These are phyloP conservation scores for Sugiyamaella valdiviana DNA, from an alignment of 805 yeast genomes.

Conservation along the genomic window DNA sequence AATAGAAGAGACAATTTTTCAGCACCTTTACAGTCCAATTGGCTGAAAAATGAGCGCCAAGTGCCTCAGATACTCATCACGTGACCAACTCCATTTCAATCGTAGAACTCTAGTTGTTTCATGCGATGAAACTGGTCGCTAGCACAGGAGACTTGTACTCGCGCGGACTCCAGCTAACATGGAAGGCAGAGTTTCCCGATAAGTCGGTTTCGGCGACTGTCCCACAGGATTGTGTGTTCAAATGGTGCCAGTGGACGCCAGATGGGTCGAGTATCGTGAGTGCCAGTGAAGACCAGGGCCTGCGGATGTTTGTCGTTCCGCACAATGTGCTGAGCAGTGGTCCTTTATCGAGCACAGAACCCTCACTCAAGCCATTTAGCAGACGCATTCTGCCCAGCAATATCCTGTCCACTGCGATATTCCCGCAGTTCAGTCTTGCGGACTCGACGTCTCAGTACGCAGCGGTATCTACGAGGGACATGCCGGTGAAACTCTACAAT, in stretches of 20 bases:
- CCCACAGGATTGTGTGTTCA: slow-evolving; percentile 5
- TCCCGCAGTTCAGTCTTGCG: slow-evolving; percentile 15
- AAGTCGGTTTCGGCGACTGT: neutral
- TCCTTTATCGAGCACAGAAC: too few relatives aligned
- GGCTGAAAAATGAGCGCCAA: too few relatives aligned
- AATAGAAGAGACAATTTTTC: too few relatives aligned
- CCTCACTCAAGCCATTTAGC: slow-evolving; percentile 14
- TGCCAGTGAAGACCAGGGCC: slow-evolving; percentile 17
- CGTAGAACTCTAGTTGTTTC: neutral
- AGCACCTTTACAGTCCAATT: neutral
- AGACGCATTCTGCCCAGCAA: slow-evolving; percentile 13
- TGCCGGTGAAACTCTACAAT: slow-evolving; percentile 19
- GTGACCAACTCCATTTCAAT: neutral
- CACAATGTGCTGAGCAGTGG: slow-evolving; percentile 16
- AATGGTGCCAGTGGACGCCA: slow-evolving; percentile 19
- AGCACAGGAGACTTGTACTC: neutral
- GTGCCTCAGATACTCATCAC: too few relatives aligned
- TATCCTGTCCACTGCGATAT: slow-evolving; percentile 12
- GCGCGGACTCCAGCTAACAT: neutral
- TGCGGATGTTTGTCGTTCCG: slow-evolving; percentile 19
- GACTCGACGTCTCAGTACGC: slow-evolving; percentile 12
- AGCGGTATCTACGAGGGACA: slow-evolving; percentile 16
- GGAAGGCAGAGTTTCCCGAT: neutral
- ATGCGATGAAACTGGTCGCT: neutral
- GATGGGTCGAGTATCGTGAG: slow-evolving; percentile 24